Conservation (phyloP, 768 basidiomycete genomes). For the Tylopilus sp. region DNA sequence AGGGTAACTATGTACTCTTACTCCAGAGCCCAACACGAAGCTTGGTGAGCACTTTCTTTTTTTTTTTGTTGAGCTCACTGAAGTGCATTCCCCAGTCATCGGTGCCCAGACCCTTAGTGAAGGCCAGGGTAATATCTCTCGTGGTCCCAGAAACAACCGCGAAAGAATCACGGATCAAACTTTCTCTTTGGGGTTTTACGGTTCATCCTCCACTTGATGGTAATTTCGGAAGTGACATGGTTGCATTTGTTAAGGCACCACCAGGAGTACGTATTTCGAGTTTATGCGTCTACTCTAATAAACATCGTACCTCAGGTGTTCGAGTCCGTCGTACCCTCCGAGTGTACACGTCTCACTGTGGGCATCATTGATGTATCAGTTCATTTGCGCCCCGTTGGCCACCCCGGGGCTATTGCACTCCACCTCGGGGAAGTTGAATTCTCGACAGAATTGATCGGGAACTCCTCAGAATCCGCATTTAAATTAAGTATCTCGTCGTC, state of each 20-base stretch:
- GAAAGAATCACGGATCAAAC: slow-evolving; percentile 77
- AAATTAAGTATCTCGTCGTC: slow-evolving; percentile 46
- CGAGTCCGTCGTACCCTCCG: slow-evolving; percentile 88
- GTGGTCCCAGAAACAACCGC: slow-evolving; percentile 53
- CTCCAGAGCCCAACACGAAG: slow-evolving; percentile 53
- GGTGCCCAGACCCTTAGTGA: slow-evolving; percentile 49
- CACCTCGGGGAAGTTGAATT: slow-evolving; percentile 67
- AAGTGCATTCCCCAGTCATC: slow-evolving; percentile 35
- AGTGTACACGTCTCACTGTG: slow-evolving; percentile 71
- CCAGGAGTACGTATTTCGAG: slow-evolving; percentile 65
- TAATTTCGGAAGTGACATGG: slow-evolving; percentile 59
- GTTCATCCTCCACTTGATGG: slow-evolving; percentile 60
- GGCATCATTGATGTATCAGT: slow-evolving; percentile 65
- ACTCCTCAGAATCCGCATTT: slow-evolving; percentile 54
- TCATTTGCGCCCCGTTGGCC: slow-evolving; percentile 51
- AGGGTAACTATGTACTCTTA: slow-evolving; percentile 41
- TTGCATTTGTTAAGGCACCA: slow-evolving; percentile 71
- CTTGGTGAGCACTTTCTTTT: slow-evolving; percentile 44
- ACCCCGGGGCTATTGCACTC: slow-evolving; percentile 64
- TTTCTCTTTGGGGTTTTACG: slow-evolving; percentile 63
- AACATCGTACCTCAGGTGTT: slow-evolving; percentile 56
- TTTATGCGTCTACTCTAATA: background rate
- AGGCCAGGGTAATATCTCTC: slow-evolving; percentile 65
- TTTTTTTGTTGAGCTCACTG: background rate
- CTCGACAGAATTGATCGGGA: slow-evolving; percentile 69